Evolutionary conservation across 768 basidiomycete species (phyloP), one percentile per base, ranked within the genome.

Genomic region (Plicaturopsis crispa): DNA sequence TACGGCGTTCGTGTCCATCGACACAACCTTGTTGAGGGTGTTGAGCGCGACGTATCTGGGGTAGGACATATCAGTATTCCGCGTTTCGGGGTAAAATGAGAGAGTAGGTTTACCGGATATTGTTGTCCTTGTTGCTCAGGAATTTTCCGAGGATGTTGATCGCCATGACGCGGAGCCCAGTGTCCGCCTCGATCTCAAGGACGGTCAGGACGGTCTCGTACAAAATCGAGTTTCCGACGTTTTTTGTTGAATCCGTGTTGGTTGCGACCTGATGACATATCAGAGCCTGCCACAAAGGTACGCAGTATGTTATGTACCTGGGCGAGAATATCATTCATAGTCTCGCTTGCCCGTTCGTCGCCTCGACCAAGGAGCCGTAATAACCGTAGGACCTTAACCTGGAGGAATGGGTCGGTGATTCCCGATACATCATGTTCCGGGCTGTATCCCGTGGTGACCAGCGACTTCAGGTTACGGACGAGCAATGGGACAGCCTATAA

Each of bases 221-320:
- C 22, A 99, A 62, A 45, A 99, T 97, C 3, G 94, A 83, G 59
- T 97, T 98, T 37, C 96, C 96, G 48, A 98, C 96, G 52, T 98
- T 99, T 65, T 99, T 99, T 5, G 86, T 80, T 4, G 86, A 84
- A 51, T 99, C 96, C 0, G 96, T 99, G 58, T 98, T 99, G 2
- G 96, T 98, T n/a, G 96, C 96, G 23, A 99, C 93, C 86, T 92
- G 52, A n/a, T n/a, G n/a, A n/a, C n/a, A n/a, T n/a, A n/a, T n/a
- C n/a, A n/a, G n/a, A n/a, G n/a, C n/a, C n/a, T n/a, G n/a, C n/a
- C n/a, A n/a, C n/a, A n/a, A n/a, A n/a, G n/a, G n/a, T n/a, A n/a
- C n/a, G n/a, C n/a, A n/a, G n/a, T n/a, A n/a, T n/a, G n/a, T n/a
- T 16, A 42, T 65, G 40, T 48, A 84, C 88, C 72, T 96, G 94